phyloP scores from a whole-genome alignment of 345 rosid species.

The Citrus sinensis region DVS_A1.0 CM039162.1:32926001-32926500 shows the following conservation, averaged over 20 bases:
- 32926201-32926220: neutral
- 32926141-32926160: neutral
- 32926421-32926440: neutral
- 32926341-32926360: too few species aligned
- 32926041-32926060: neutral
- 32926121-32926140: neutral
- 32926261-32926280: neutral
- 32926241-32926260: neutral
- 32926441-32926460: neutral
- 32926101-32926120: neutral
- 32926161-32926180: neutral
- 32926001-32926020: neutral
- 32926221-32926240: neutral
- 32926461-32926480: neutral
- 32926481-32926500: neutral
- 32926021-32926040: neutral
- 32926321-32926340: too few species aligned
- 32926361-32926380: neutral
- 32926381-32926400: neutral
- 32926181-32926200: neutral
- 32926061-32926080: neutral
- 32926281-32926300: neutral
- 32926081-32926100: neutral
- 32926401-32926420: neutral
- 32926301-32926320: neutral